Conservation (phyloP, 2,329 filamentous ascomycete genomes). For the Fusarium concolor region DNA sequence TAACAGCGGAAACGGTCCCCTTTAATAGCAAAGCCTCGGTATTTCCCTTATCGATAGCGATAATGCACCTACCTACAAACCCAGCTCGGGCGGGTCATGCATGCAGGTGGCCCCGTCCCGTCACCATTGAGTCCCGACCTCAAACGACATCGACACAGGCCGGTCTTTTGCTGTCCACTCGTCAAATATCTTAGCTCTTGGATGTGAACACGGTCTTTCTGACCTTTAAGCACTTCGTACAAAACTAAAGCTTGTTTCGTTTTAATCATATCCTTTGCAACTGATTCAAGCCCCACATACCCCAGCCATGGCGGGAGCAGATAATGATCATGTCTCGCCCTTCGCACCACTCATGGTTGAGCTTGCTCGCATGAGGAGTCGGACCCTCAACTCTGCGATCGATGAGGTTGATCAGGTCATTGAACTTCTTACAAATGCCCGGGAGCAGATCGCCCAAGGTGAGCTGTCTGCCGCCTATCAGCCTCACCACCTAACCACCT, state of each 20-base stretch:
- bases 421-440: conserved; percentile 77
- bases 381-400: conserved; percentile 76
- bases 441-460: conserved; percentile 80
- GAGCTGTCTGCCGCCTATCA: neutral
- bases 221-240: neutral
- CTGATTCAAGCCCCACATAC: conserved; percentile 3
- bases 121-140: neutral
- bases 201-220: neutral
- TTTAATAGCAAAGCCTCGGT: conserved; percentile 35
- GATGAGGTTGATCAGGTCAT: conserved; percentile 87
- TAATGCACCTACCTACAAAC: conserved; percentile 15
- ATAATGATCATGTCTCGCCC: conserved; percentile 55
- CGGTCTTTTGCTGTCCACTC: conserved; percentile 13
- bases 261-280: neutral
- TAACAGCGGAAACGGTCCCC: conserved; percentile 19
- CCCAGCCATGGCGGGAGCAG: conserved; percentile 51
- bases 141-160: conserved; percentile 35
- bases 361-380: conserved; percentile 76
- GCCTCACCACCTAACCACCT: conserved; percentile 25
- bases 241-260: neutral
- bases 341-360: conserved; percentile 75
- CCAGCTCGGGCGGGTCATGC: conserved; percentile 16
- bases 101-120: neutral
- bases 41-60: conserved; percentile 42
- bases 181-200: conserved; percentile 12